These are phyloP conservation scores for Cadophora luteo-olivacea DNA, from an alignment of 2,329 filamentous ascomycete genomes.

Conservation along the genomic window DNA sequence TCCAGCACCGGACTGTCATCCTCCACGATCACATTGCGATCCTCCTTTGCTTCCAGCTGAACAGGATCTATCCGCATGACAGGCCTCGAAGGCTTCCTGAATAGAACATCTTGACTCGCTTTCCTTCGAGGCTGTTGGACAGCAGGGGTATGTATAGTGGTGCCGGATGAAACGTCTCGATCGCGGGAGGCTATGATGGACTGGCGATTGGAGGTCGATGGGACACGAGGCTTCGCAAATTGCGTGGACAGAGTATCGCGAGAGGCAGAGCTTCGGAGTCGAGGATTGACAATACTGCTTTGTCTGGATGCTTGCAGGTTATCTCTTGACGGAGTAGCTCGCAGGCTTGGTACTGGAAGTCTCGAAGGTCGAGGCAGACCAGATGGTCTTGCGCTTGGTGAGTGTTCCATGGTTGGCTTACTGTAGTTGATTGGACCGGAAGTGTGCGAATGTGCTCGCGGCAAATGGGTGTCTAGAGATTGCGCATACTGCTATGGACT, in stretches of 20 bases:
- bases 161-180: slow-evolving; percentile 27
- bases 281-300: slow-evolving; percentile 35
- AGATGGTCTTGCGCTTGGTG: slow-evolving; percentile 36
- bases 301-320: slow-evolving; percentile 47
- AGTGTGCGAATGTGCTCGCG: slow-evolving; percentile 18
- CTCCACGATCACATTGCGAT: slow-evolving; percentile 24
- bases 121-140: slow-evolving; percentile 28
- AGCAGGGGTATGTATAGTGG: slow-evolving; percentile 27
- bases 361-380: slow-evolving; percentile 58
- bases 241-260: slow-evolving; percentile 33
- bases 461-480: slow-evolving; percentile 10
- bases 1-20: slow-evolving; percentile 28
- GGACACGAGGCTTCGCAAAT: slow-evolving; percentile 28
- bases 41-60: slow-evolving; percentile 13
- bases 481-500: slow-evolving; percentile 24
- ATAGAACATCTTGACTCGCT: slow-evolving; percentile 35
- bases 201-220: slow-evolving; percentile 26
- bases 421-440: neutral
- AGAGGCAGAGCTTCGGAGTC: slow-evolving; percentile 40
- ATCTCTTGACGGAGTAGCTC: slow-evolving; percentile 55
- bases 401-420: slow-evolving; percentile 40
- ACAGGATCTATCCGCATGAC: slow-evolving; percentile 23
- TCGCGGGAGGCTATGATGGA: slow-evolving; percentile 22
- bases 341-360: slow-evolving; percentile 57
- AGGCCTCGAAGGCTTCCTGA: slow-evolving; percentile 33